Percentiles rank a stretch among this genome's conserved stretches.
These are phyloP conservation scores for Colletotrichum sidae DNA, from an alignment of 2,329 filamentous ascomycete species.

Conservation along the genomic window DNA sequence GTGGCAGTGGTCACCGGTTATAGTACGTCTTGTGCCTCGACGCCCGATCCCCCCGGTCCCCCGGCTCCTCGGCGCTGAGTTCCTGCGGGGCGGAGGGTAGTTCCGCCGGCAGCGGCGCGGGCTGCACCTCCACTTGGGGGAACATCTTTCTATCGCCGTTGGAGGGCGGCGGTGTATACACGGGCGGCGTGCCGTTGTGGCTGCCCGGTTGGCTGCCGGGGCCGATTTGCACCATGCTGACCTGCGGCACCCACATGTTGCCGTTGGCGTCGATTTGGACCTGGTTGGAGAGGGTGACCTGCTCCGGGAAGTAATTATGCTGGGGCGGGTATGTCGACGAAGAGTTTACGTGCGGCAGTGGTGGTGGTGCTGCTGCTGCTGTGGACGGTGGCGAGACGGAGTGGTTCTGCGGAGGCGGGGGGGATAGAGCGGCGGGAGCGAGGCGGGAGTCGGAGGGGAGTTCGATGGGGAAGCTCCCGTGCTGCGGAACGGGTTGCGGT, in stretches of 20 bases:
- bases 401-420: not conserved
- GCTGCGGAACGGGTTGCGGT: constrained; percentile 33
- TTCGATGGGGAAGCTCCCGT: constrained; percentile 44
- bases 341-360: constrained; percentile 8
- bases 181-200: constrained; percentile 16
- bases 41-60: not conserved
- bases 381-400: not conserved
- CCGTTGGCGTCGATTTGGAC: constrained; percentile 47
- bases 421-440: not conserved
- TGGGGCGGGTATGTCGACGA: constrained; percentile 28
- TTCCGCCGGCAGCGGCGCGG: constrained; percentile 12
- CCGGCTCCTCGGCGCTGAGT: constrained; percentile 21
- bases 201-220: not conserved
- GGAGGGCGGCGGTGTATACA: constrained; percentile 30
- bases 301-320: constrained; percentile 32
- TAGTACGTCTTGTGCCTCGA: constrained; percentile 34
- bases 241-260: constrained; percentile 49
- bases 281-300: constrained; percentile 25
- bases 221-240: constrained; percentile 45
- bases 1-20: constrained; percentile 13
- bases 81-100: constrained; percentile 27
- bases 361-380: not conserved
- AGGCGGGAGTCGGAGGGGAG: constrained; percentile 39
- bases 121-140: not conserved
- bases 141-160: constrained; percentile 17